Percentiles rank a stretch among this genome's conserved stretches.
phyloP scores from a whole-genome alignment of 805 yeast species.

The Cyberlindnera mrakii region DNA sequence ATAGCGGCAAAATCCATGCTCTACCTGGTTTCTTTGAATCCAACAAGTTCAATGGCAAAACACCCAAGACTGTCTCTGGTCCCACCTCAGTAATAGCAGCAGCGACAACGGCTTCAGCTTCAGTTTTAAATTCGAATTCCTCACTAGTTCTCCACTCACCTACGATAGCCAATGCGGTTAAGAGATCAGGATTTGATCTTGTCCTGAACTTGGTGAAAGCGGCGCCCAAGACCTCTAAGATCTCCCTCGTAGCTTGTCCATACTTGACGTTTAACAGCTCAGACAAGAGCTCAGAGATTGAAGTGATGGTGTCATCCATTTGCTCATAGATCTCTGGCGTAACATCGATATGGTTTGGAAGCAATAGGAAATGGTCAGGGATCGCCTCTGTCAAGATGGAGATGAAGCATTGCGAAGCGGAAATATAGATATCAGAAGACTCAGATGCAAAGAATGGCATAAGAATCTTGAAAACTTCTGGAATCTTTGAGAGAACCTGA shows the following conservation, averaged over 20 bases:
- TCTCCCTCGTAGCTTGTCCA: constrained; percentile 69
- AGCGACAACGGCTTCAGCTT: constrained; percentile 75
- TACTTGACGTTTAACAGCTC: constrained; percentile 61
- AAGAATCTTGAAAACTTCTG: constrained; percentile 50
- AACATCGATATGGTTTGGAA: constrained; percentile 35
- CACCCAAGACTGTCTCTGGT: constrained; percentile 71
- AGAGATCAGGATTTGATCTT: constrained; percentile 65
- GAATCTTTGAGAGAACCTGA: constrained; percentile 49
- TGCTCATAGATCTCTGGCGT: constrained; percentile 46
- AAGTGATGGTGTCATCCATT: constrained; percentile 47
- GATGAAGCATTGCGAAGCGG: constrained; percentile 83
- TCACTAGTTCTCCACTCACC: constrained; percentile 87
- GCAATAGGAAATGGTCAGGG: constrained; percentile 51
- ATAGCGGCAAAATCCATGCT: constrained; percentile 90
- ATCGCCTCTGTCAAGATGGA: constrained; percentile 69
- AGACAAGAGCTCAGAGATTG: constrained; percentile 38
- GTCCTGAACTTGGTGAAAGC: constrained; percentile 56
- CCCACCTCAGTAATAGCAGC: constrained; percentile 79
- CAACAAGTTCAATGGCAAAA: constrained; percentile 74
- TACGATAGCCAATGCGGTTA: constrained; percentile 59
- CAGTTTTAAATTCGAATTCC: constrained; percentile 55
- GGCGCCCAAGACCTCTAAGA: constrained; percentile 61
- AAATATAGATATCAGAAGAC: constrained; percentile 52
- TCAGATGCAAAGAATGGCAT: constrained; percentile 66
- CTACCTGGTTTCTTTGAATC: constrained; percentile 63